phyloP scores from a whole-genome alignment of 495 filamentous ascomycete species.

The Neurospora sp. region DNA sequence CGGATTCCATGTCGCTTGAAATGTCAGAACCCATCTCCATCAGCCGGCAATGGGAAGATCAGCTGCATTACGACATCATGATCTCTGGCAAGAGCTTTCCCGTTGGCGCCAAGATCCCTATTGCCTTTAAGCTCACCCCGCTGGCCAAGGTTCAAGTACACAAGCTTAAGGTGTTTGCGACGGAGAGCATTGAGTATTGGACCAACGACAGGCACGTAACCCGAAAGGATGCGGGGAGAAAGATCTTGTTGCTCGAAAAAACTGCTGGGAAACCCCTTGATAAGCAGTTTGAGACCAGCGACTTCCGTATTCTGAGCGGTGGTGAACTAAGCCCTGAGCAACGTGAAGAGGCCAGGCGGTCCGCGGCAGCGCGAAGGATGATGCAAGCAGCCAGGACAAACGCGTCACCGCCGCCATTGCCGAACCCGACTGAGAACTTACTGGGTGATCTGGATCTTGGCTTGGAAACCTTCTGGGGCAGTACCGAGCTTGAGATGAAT shows the following conservation, averaged over 20 bases:
- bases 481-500: conserved; percentile 95
- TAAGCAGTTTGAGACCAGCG: conserved; percentile 70
- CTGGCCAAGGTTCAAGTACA: conserved; percentile 95
- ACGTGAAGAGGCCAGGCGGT: conserved; percentile 30
- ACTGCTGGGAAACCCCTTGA: conserved; percentile 68
- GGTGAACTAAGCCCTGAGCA: conserved; percentile 53
- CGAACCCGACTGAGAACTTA: conserved; percentile 53
- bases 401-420: conserved; percentile 28
- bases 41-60: conserved; percentile 94
- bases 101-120: conserved; percentile 82
- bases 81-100: conserved; percentile 98
- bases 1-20: conserved; percentile 85
- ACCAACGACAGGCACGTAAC: conserved; percentile 81
- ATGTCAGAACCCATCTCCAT: conserved; percentile 95
- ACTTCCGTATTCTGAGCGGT: conserved; percentile 68
- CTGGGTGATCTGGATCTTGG: conserved; percentile 67
- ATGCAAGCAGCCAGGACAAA: conserved; percentile 26
- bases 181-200: conserved; percentile 91
- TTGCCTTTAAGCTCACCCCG: conserved; percentile 94
- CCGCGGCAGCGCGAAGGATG: conserved; percentile 29
- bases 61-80: conserved; percentile 96
- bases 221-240: conserved; percentile 72
- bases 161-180: conserved; percentile 89
- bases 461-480: conserved; percentile 57
- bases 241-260: conserved; percentile 86